Evolutionary conservation across 192 early-diverging fungal species (phyloP), one percentile per base, ranked within the genome.

Genomic region (Nowakowskiella sp.): DNA sequence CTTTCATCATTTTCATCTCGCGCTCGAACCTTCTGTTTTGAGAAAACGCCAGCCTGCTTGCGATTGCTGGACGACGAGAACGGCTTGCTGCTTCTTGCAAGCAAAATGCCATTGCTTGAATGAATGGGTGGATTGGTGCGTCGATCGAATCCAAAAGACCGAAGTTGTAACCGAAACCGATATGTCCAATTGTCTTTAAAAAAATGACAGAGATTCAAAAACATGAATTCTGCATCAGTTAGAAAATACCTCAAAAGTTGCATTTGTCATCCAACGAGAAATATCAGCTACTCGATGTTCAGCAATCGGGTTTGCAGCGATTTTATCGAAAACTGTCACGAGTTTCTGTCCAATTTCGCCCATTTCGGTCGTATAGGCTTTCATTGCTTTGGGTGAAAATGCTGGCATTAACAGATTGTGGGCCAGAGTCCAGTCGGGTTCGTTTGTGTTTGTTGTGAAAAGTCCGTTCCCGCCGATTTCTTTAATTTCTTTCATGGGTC

Each of bases 371-470:
- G 51, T 46, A 50, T 73, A 73, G 0, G 44, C 43, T 32, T 63
- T 65, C 43, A 73, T 66, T 10, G 71, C 63, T 24, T 56, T 61
- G 21, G 71, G 60, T 4, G 53, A 47, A 47, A 82, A 82, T 4
- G 75, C 73, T 2, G 80, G 80, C 61, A 82, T 78, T 2, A 82
- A 47, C 22, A 82, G 47, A 50, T 73, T 73, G 54, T 82, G 80
- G 5, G 69, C 77, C 3, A 78, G 59, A 26, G 60, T 53, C 80
- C 80, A 82, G 23, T 76, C 66, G 24, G 66, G 64, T 42, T 73
- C 71, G 24, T 61, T 60, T 23, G 65, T 69, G 26, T 71, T 53
- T 1, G 67, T 65, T 2, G 80, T 82, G 29, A 79, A 42, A 31
- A 58, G 25, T 2, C 51, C 36, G 13, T 65, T 51, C 30, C 76